Evolutionary conservation across 1,139 yeast species (phyloP), one percentile per base, ranked within the genome.

Genomic region (Geotrichum phurueaensis): DNA sequence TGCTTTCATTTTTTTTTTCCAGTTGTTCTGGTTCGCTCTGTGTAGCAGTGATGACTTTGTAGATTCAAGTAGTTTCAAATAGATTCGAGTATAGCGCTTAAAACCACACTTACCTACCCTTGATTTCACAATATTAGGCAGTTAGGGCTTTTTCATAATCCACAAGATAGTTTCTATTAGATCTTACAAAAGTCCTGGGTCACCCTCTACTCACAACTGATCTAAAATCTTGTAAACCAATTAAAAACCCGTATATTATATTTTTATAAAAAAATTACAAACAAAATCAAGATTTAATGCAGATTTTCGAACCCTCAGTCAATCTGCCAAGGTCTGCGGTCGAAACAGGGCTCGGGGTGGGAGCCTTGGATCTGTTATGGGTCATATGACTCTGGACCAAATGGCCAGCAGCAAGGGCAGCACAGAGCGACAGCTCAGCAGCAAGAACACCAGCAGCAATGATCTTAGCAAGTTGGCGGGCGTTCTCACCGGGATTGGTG

Each of bases 371-470:
- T 75, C 98, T 86, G 79, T 95, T 95, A 73, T 88, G 97, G 64
- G 85, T 86, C 99, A 95, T 95, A 76, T 95, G 99, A 66, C 96
- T 88, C 79, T 91, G 96, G 54, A 95, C 99, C 69, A 95, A 82
- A 76, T 95, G 99, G 59, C 99, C 99, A 51, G 98, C 98, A 6
- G 99, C 98, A 68, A 94, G 83, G 1, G 99, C 98, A 57, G 97
- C 83, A 76, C 96, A 87, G 68, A 95, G 82, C 2, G 98, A 92
- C 62, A 95, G 81, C 75, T 95, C 99, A 56, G 97, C 98, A 0
- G 99, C 97, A 70, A 95, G 83, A 43, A 95, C 99, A 50, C 96
- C 92, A 57, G 96, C 85, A 1, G 99, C 99, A 63, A 95, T 91
- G 64, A 94, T 83, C 71, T 87, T 85, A n/a, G 99, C 99, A 69